Evolutionary conservation across 495 filamentous ascomycete genomes (phyloP).

Genomic region (Podospora didyma): DNA sequence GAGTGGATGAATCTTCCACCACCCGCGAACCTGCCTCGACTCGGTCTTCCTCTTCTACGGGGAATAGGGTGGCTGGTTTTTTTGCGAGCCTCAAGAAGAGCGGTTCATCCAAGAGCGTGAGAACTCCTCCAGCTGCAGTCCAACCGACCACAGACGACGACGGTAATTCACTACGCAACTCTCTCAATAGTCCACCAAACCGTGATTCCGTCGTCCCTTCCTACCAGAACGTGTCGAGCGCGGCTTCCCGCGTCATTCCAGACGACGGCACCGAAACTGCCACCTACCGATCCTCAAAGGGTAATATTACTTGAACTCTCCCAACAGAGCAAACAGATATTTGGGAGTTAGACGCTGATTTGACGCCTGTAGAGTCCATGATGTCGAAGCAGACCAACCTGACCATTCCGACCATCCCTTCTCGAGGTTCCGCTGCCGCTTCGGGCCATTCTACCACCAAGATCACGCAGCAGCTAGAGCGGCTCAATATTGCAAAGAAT

Average conservation of each 20-base stretch:
- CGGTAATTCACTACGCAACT: background rate
- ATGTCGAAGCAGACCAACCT: slow-evolving; percentile 27
- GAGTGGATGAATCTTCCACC: no score
- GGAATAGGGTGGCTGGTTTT: slow-evolving; percentile 29
- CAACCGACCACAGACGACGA: background rate
- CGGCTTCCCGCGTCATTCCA: no score
- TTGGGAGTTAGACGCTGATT: no score
- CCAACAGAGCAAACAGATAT: background rate
- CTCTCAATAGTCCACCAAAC: background rate
- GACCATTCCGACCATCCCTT: slow-evolving; percentile 33
- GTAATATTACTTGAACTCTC: background rate
- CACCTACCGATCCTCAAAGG: background rate
- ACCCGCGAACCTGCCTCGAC: slow-evolving; percentile 31
- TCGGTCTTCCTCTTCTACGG: slow-evolving; percentile 31
- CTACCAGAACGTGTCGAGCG: no score
- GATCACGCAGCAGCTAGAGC: slow-evolving; percentile 31
- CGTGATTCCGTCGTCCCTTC: no score
- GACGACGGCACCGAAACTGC: no score
- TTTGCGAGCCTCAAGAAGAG: slow-evolving; percentile 25
- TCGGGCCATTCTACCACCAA: background rate
- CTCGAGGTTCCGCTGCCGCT: background rate
- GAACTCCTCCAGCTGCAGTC: slow-evolving; percentile 11
- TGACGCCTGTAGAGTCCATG: slow-evolving; percentile 30
- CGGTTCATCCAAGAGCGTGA: slow-evolving; percentile 17
- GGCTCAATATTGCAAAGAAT: no score